Evolutionary conservation across 257 asterid species (phyloP), one percentile per base, ranked within the genome.

Genomic region (Petrea volubilis): DNA sequence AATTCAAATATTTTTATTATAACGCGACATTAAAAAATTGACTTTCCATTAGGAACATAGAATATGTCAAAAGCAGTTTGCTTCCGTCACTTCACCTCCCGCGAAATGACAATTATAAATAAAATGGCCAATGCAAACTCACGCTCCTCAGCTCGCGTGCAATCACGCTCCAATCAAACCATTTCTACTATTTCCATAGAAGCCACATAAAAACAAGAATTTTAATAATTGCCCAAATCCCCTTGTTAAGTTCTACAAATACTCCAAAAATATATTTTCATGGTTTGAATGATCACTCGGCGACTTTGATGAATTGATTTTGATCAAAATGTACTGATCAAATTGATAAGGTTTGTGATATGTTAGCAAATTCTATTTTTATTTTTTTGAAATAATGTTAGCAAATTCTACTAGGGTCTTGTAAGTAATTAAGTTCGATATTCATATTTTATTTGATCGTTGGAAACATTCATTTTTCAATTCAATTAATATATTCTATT

Each of bases 261-360:
- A 4, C 33, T 0, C 10, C 12, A 51, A 5, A 40, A 8, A 40
- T 40, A 6, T 2, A 1, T 6, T 33, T 8, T 33, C 5, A 64
- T 27, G n/a, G n/a, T n/a, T n/a, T 23, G 55, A 74, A 43, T 73
- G 28, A 67, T 33, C 24, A 67, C 20, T 34, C 13, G 8, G 6
- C 43, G 51, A 60, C 41, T 68, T 29, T 36, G 71, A 63, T 81
- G 77, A 12, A 51, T 73, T 75, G 83, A 80, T 78, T 49, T 78
- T 17, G 40, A 18, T 34, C 84, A 81, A 66, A 69, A 72, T 67
- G 71, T 73, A 8, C 2, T 34, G 8, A 34, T 4, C 9, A 33
- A 33, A 33, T 33, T 33, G 38, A 33, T 1, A 8, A n/a, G n/a
- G n/a, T n/a, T n/a, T n/a, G n/a, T n/a, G n/a, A n/a, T n/a, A n/a